Base-by-base conservation (phyloP, 177 flowering plant species). In the Vitis hybrid region DNA sequence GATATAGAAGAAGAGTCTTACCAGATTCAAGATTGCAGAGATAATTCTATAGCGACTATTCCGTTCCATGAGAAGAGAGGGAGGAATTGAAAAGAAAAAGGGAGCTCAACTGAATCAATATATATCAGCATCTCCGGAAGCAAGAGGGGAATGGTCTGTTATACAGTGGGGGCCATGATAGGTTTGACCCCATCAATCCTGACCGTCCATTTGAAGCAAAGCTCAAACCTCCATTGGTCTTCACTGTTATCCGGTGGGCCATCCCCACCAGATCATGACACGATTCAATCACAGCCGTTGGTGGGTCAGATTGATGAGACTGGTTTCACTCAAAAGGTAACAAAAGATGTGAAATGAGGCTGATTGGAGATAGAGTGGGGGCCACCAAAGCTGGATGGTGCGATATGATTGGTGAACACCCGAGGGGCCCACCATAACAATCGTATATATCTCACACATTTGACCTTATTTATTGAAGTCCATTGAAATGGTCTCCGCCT, bases 11-110 rank as follows among this genome's bases (percentile, higher is more conserved):
- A 54, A 54, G 15, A 49, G 54, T 59, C 68, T 71, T 62, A 80
- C 80, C 80, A 74, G 79, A 73, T 67, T 73, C 70, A 68, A 68
- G 54, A 62, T 17, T 49, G 65, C 65, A 11, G 13, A 52, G 77
- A 73, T 80, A 64, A 75, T 67, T 69, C 49, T 22, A 53, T 18
- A 51, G 10, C 28, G 52, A 38, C 18, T 6, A 44, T 61, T 18
- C 18, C 17, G 24, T 64, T 54, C 55, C 73, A 69, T 54, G 64
- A 65, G 52, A 70, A 18, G 47, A 24, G 52, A n/a, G 59, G 61
- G 47, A 65, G 31, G 52, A 44, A 52, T 13, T 49, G 50, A 54
- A 31, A 11, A 19, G 11, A 2, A 38, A 69, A 49, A 10, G 53
- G 62, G n/a, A 65, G 65, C 19, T 44, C 15, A 54, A 67, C 52